Evolutionary conservation across 345 rosid genomes (phyloP), one percentile per base, ranked within the genome.

Genomic region (Aquilaria malaccensis): DNA sequence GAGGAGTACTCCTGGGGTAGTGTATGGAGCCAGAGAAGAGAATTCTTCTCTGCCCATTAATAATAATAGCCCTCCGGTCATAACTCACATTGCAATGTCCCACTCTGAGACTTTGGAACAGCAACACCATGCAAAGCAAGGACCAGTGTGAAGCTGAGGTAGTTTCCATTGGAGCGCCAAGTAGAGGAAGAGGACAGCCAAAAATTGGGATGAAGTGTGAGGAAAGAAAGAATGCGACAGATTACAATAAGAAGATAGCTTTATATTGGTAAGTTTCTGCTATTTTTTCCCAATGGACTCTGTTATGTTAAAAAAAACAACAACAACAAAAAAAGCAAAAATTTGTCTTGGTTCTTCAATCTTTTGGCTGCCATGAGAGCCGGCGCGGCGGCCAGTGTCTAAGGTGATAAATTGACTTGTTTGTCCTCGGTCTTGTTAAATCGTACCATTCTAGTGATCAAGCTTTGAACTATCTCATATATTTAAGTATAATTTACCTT

Each of bases 1-100:
- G 56, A 15, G 79, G 88, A 3, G 82, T 72, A 78, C 88, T 85
- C 76, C 92, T 79, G n/a, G 92, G 92, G 56, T 85, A 85, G 70
- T 83, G 88, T 52, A 85, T 83, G 45, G 92, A 85, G 58, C 86
- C 84, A 60, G 92, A 83, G 68, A 85, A 77, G 63, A 83, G 83
- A 47, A 85, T 70, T 75, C 76, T 85, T 55, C 73, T 77, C 32
- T 72, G 72, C 7, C 86, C 86, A 70, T 76, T 70, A 56, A 85
- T 83, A 67, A 79, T 64, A 50, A 85, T 74, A 45, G 88, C 79
- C 71, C 77, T 85, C 55, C 56, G 60, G 62, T 83, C 86, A 68
- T 81, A 85, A 11, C 65, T 70, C 6, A 85, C 83, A 13, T 33
- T 67, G 72, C 87, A 74, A 2, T 69, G 58, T 32, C 54, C 56